A percentile compares a stretch with the other conserved stretches of the same genome.
phyloP scores from a whole-genome alignment of 768 basidiomycete genomes.

The Russula compacta region DNA sequence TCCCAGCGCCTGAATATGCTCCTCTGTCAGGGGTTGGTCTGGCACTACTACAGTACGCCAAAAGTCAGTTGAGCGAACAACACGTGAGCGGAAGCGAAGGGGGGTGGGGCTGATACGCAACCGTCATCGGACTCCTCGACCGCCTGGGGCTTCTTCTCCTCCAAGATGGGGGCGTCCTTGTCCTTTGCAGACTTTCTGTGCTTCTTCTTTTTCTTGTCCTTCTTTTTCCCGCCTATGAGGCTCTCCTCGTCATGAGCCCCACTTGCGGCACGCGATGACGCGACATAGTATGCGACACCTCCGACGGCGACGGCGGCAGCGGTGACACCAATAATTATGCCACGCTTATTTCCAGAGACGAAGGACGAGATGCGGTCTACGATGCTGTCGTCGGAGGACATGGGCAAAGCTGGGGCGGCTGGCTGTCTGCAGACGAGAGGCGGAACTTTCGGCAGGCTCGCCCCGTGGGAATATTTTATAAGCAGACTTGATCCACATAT shows the following conservation, averaged over 20 bases:
- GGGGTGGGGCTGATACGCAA: background rate
- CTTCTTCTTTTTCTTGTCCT: constrained; percentile 45
- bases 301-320: constrained; percentile 63
- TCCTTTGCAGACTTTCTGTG: constrained; percentile 42
- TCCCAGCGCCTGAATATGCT: constrained; percentile 49
- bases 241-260: constrained; percentile 20
- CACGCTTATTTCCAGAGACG: constrained; percentile 70
- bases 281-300: constrained; percentile 69
- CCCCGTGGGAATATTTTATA: constrained; percentile 6
- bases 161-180: constrained; percentile 65
- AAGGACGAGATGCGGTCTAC: constrained; percentile 60
- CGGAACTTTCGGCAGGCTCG: background rate
- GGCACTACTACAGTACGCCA: constrained; percentile 24
- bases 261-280: constrained; percentile 38
- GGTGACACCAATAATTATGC: constrained; percentile 62
- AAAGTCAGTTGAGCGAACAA: constrained; percentile 9
- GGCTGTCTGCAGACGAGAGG: background rate
- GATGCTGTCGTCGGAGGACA: constrained; percentile 31
- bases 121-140: constrained; percentile 26
- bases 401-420: constrained; percentile 11
- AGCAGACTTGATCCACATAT: background rate
- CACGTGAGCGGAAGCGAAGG: constrained; percentile 1
- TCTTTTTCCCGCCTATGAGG: constrained; percentile 33
- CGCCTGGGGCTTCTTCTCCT: constrained; percentile 51
- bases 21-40: constrained; percentile 38